Base-by-base conservation (phyloP, 208 protist species). In the Trypanosoma congolense region DNA sequence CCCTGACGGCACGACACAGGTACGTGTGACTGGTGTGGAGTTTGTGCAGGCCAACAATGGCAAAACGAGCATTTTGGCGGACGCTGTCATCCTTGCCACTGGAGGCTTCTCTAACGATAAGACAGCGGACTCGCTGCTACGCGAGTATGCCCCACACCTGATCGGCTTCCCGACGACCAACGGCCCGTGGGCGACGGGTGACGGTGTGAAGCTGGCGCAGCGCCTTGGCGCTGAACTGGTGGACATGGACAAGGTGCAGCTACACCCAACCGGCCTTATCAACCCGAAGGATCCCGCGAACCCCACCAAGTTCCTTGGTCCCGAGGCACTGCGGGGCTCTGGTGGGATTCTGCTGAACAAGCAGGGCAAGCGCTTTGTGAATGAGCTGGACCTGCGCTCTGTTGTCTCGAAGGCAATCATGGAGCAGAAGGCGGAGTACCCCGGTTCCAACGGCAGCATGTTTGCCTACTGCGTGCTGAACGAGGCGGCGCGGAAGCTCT, bases 221-320 rank as follows among this genome's bases (percentile, higher is more conserved):
- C 58, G 65, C 49, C 52, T 90, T 42, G 87, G 79, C 16, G 76
- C 73, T 10, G 47, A 56, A 9, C 58, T 81, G 26, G 62, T 80
- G 22, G 81, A 90, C 31, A 83, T 86, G 78, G 72, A 83, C 35
- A 53, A 59, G 22, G 73, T 90, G 19, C 81, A 92, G 69, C 68
- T 98, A 9, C 96, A 98, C 68, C 96, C 96, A 6, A 96, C 93
- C 28, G 87, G 81, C 33, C 89, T 98, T 29, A 75, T 98, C 16
- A 71, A 97, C 61, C 90, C 90, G 9, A 71, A 56, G 38, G 73
- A 97, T 35, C 95, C 93, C 0, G 53, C 55, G 24, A 77, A 73
- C 30, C 70, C 70, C 26, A 73, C 77, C 21, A 97, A 97, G 76
- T 96, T 96, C 47, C 86, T 98, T 9, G 91, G 84, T 30, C 89